Base-by-base conservation (phyloP, 805 yeast genomes). In the Wickerhamiella sorbophila region DNA sequence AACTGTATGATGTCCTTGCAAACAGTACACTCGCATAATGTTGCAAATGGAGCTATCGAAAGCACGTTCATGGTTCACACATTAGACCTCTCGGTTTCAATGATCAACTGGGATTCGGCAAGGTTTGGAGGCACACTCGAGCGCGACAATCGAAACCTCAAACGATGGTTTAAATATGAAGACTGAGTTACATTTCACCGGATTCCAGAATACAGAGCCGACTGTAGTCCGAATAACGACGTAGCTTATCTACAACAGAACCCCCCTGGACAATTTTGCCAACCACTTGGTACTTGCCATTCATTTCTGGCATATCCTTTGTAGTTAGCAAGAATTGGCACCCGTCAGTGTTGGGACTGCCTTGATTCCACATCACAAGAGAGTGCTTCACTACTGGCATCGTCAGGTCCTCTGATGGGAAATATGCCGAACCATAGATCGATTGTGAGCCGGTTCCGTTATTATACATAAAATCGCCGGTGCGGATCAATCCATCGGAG, bases 61-160 rank as follows among this genome's bases (percentile, higher is more conserved):
- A 19, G 33, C 21, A 24, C 32, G 19, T 15, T 39, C n/a, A 15
- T 39, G 4, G 33, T 39, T 10, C 31, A 39, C n/a, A 20, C 27
- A n/a, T 17, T 21, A 8, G 42, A 39, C 20, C 27, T 39, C 12
- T 18, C 32, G 16, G 38, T 39, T 9, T 17, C 38, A 3, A 24
- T 26, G 18, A 33, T 17, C 21, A 33, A 19, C 5, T 17, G 20
- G 21, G 29, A 24, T 6, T 8, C 6, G 6, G 29, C 29, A 6
- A 24, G 29, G 10, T 8, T 24, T 8, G 29, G 29, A 24, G 29
- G 10, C 10, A 24, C n/a, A n/a, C n/a, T n/a, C n/a, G n/a, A n/a
- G n/a, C n/a, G n/a, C n/a, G n/a, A n/a, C n/a, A n/a, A n/a, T n/a
- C n/a, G n/a, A n/a, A n/a, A n/a, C n/a, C n/a, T n/a, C n/a, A n/a